phyloP scores from a whole-genome alignment of 2,329 filamentous ascomycete genomes.

The Curvularia eragrostidis region DNA sequence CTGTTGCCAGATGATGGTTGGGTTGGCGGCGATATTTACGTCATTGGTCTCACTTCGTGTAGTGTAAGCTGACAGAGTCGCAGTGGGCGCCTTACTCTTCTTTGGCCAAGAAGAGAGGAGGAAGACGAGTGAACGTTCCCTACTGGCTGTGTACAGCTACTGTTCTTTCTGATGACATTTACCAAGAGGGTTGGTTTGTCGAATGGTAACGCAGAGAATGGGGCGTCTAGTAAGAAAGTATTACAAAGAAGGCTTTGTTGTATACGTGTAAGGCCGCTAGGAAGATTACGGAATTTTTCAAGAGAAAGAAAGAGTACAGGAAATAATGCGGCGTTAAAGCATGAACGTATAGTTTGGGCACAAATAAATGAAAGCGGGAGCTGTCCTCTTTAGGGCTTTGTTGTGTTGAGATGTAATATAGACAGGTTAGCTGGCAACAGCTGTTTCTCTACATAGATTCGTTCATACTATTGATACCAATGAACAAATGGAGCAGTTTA shows the following conservation, averaged over 20 bases:
- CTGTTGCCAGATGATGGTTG: not conserved
- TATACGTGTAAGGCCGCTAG: not conserved
- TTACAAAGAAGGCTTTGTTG: not conserved
- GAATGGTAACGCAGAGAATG: not conserved
- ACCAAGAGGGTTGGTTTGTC: no score
- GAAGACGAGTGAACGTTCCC: not conserved
- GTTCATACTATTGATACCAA: not conserved
- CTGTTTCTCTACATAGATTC: not conserved
- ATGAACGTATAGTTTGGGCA: not conserved
- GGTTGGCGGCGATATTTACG: not conserved
- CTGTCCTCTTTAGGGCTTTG: not conserved
- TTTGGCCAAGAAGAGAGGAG: not conserved
- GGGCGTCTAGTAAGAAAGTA: not conserved
- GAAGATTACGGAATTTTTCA: not conserved
- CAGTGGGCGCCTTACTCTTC: not conserved
- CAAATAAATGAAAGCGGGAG: not conserved
- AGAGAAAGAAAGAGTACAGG: not conserved
- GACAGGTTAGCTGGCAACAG: not conserved
- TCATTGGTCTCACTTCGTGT: not conserved
- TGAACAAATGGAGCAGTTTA: not conserved
- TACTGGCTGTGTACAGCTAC: no score
- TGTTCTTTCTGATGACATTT: no score
- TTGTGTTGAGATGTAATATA: not conserved
- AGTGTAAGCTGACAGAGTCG: not conserved
- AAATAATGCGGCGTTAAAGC: not conserved